phyloP scores from a whole-genome alignment of 352 stramenopile species.

The Pythium chondricola region DNA sequence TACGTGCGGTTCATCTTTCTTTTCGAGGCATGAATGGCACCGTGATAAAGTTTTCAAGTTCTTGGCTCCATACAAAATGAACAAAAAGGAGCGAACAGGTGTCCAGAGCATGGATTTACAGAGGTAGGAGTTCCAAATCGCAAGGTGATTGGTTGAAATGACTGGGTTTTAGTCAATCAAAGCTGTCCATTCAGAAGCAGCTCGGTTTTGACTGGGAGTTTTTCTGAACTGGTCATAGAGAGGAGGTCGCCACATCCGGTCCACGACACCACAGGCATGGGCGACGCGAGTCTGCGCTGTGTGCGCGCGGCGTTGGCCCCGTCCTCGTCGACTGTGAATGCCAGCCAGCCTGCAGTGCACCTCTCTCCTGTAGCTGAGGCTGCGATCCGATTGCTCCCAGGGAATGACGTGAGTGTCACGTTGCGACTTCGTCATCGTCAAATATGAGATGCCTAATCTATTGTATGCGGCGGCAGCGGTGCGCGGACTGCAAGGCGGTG shows the following conservation, averaged over 20 bases:
- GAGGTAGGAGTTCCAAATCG: constrained; percentile 30
- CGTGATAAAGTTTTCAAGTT: no score
- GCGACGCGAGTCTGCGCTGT: constrained; percentile 1
- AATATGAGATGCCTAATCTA: background rate
- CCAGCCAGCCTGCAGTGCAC: constrained; percentile 10
- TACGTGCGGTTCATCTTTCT: no score
- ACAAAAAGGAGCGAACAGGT: no score
- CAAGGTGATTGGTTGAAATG: background rate
- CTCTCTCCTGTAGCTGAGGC: constrained; percentile 45
- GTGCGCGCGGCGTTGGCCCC: background rate
- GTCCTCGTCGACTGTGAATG: background rate
- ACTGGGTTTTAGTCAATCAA: background rate
- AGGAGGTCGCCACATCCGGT: background rate
- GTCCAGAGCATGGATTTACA: no score
- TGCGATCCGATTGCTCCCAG: constrained; percentile 54
- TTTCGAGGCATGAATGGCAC: no score
- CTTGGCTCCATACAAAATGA: no score
- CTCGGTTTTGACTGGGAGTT: background rate
- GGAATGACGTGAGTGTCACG: constrained; percentile 74
- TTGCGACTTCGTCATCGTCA: no score
- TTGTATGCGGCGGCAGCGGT: constrained; percentile 36
- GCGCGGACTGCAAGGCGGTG: constrained; percentile 71
- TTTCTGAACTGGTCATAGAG: constrained; percentile 5
- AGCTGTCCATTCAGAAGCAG: no score
- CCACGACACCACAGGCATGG: constrained; percentile 1